Percentiles rank a stretch among this genome's conserved stretches.
These are phyloP conservation scores for Taphrina confusa DNA, from an alignment of 1,139 yeast genomes.

Conservation along the genomic window DNA sequence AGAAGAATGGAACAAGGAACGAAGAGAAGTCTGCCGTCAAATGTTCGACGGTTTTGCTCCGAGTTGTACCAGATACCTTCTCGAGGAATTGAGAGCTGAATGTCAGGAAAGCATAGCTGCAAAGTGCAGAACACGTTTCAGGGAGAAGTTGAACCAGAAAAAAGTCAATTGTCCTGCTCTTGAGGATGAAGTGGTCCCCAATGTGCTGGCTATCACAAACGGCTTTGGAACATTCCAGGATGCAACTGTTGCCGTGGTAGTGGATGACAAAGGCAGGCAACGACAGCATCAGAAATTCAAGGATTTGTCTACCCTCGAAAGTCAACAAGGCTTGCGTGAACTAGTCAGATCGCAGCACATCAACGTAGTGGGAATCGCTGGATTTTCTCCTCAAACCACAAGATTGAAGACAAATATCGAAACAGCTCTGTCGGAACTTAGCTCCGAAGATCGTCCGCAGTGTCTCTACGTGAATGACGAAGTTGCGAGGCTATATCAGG, in stretches of 20 bases:
- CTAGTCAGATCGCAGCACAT: slow-evolving; percentile 61
- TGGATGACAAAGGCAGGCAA: slow-evolving; percentile 79
- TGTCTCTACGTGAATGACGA: slow-evolving; percentile 79
- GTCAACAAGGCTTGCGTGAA: slow-evolving; percentile 62
- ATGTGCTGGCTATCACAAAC: slow-evolving; percentile 75
- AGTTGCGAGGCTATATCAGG: slow-evolving; percentile 84
- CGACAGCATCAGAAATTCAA: slow-evolving; percentile 77
- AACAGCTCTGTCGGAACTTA: slow-evolving; percentile 46
- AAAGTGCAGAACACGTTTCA: slow-evolving; percentile 68
- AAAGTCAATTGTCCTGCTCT: slow-evolving; percentile 49
- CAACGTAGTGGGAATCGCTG: slow-evolving; percentile 87
- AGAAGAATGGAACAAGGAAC: slow-evolving; percentile 75
- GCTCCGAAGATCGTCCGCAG: slow-evolving; percentile 45
- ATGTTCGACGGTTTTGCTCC: slow-evolving; percentile 71
- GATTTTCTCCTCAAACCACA: slow-evolving; percentile 75
- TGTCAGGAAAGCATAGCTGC: slow-evolving; percentile 72
- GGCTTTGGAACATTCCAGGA: slow-evolving; percentile 70
- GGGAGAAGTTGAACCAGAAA: slow-evolving; percentile 70
- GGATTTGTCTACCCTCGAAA: slow-evolving; percentile 61
- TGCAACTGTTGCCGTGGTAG: slow-evolving; percentile 78
- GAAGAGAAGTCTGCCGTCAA: slow-evolving; percentile 64
- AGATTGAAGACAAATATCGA: slow-evolving; percentile 60
- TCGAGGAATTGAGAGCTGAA: slow-evolving; percentile 76
- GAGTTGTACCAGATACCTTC: slow-evolving; percentile 70
- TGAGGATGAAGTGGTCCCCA: slow-evolving; percentile 59